A percentile compares a stretch with the other conserved stretches of the same genome.
Conservation (phyloP, 345 rosid species). For the Moricandia moricandioides region DNA sequence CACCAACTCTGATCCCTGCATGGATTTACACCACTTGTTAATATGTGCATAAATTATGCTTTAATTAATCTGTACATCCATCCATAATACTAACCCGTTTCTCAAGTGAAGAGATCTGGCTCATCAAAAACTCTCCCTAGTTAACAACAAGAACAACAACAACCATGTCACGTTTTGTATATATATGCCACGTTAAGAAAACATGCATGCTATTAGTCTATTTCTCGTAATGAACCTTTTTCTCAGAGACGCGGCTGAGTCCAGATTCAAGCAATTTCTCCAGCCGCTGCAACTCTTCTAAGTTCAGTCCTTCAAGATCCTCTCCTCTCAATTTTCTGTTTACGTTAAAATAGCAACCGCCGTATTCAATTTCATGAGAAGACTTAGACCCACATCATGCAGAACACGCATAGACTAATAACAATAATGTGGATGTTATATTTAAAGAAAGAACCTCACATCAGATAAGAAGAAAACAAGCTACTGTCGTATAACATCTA, state of each 20-base stretch:
- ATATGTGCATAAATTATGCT: background rate
- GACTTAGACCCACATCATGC: no score
- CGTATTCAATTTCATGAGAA: no score
- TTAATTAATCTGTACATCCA: background rate
- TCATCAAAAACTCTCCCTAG: slow-evolving; percentile 73
- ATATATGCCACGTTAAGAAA: background rate
- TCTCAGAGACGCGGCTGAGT: slow-evolving; percentile 63
- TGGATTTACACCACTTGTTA: background rate
- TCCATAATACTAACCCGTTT: slow-evolving; percentile 50
- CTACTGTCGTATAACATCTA: no score
- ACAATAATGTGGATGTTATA: no score
- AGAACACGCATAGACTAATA: no score
- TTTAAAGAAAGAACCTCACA: no score
- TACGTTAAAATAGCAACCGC: no score
- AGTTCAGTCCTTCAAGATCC: slow-evolving; percentile 68
- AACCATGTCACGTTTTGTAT: background rate
- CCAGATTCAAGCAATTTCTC: slow-evolving; percentile 82
- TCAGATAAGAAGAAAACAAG: no score
- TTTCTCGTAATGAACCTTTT: slow-evolving; percentile 48
- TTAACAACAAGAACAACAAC: background rate
- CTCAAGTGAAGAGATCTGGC: slow-evolving; percentile 64
- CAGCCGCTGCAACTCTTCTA: slow-evolving; percentile 68
- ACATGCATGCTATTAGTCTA: slow-evolving; percentile 4
- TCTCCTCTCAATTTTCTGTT: slow-evolving; percentile 94
- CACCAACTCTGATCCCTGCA: slow-evolving; percentile 65